Evolutionary conservation across 345 rosid species (phyloP).

Genomic region (Linum trigynum): DNA sequence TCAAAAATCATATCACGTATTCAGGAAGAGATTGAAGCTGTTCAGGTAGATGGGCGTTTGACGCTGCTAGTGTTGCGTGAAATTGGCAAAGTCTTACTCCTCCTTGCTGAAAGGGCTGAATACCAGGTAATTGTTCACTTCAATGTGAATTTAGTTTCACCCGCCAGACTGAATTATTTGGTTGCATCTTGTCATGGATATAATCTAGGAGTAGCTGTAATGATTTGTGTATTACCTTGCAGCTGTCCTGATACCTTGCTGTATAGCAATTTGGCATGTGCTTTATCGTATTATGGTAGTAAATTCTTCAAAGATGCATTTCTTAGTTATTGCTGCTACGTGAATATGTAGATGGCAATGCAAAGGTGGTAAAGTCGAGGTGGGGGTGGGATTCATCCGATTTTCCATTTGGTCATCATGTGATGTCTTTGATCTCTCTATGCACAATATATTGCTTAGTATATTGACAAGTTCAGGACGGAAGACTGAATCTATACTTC

Average conservation of each 20-base stretch:
- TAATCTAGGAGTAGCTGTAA: background rate
- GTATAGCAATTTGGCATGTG: no score
- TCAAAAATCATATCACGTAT: slow-evolving; percentile 72
- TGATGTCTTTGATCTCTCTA: background rate
- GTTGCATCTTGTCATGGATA: background rate
- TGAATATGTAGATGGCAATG: background rate
- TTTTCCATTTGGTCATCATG: background rate
- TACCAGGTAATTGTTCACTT: slow-evolving; percentile 55
- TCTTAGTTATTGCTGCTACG: background rate
- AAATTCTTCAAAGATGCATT: background rate
- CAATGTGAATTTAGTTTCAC: background rate
- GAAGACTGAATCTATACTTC: background rate
- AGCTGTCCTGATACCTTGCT: background rate
- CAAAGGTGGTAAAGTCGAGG: background rate
- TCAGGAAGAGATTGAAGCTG: slow-evolving; percentile 92
- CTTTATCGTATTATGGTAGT: background rate
- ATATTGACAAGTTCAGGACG: background rate
- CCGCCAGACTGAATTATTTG: background rate
- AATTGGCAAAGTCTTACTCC: slow-evolving; percentile 73
- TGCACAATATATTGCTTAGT: background rate
- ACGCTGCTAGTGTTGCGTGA: slow-evolving; percentile 85
- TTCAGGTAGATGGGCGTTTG: slow-evolving; percentile 73
- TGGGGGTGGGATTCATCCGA: background rate
- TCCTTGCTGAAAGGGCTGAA: slow-evolving; percentile 80
- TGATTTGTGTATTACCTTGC: background rate